Evolutionary conservation across 345 rosid species (phyloP).

Genomic region (Eucalyptus globulus): DNA sequence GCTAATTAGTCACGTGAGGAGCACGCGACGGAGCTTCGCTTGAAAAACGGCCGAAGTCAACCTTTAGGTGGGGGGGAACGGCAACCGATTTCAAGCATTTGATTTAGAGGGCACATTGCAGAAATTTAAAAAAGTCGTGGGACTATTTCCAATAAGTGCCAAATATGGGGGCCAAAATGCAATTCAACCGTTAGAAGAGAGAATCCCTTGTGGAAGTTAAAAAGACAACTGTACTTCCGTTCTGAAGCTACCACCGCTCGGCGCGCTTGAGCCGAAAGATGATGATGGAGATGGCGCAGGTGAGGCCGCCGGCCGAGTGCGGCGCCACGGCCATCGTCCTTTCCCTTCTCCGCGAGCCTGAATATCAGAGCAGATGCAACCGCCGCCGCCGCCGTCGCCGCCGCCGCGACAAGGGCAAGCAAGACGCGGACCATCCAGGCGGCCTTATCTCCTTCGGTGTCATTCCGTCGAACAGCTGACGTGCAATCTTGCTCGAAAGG

Average conservation of each 20-base stretch:
- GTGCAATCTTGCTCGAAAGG: neutral
- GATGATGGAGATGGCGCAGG: neutral
- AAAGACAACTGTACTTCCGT: neutral
- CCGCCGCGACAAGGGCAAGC: neutral
- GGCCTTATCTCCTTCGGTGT: neutral
- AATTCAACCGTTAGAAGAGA: neutral
- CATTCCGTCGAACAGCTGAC: conserved; percentile 39
- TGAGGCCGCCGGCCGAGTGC: neutral
- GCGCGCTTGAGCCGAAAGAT: neutral
- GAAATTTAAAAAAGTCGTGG: neutral
- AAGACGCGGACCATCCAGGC: neutral
- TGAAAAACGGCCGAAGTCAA: neutral
- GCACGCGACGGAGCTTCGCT: neutral
- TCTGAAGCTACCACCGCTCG: neutral
- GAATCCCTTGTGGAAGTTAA: neutral
- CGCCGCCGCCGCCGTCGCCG: neutral
- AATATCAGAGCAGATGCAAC: neutral
- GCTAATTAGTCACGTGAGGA: neutral
- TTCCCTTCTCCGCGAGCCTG: neutral
- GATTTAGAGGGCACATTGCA: neutral
- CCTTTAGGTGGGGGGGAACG: neutral
- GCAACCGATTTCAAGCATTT: neutral
- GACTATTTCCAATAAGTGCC: neutral
- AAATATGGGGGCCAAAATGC: neutral
- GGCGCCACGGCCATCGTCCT: neutral